Conservation (phyloP, 2,329 filamentous ascomycete species). For the Beauveria scarabaeidicola region DNA sequence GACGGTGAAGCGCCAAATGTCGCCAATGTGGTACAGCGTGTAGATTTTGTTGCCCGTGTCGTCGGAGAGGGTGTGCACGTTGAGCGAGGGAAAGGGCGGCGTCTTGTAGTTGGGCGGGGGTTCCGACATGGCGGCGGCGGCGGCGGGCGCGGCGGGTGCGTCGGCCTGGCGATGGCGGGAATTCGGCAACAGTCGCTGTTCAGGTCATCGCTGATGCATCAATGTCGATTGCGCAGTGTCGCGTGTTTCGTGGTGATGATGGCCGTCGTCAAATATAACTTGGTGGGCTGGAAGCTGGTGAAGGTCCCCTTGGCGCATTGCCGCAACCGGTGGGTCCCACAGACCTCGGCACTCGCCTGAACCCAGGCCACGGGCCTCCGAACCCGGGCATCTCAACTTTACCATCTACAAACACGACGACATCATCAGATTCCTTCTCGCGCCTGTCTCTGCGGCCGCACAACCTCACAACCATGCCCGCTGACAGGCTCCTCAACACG, state of each 20-base stretch:
- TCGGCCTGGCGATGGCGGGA: not conserved
- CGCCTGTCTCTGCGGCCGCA: not conserved
- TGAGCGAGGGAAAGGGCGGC: constrained; percentile 73
- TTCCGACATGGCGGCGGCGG: constrained; percentile 17
- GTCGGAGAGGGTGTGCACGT: constrained; percentile 54
- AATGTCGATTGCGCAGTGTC: not conserved
- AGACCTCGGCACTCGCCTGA: constrained; percentile 3
- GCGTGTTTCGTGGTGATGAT: not conserved
- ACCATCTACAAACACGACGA: constrained; percentile 1
- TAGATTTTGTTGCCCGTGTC: constrained; percentile 33
- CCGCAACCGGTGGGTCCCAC: not conserved
- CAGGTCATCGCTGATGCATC: not conserved
- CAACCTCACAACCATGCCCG: constrained; percentile 43
- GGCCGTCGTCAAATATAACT: not conserved
- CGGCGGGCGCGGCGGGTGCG: not conserved
- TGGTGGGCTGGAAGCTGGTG: not conserved
- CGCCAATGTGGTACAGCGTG: constrained; percentile 62
- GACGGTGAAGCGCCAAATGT: constrained; percentile 83
- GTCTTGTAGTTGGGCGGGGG: constrained; percentile 49
- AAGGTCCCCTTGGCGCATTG: not conserved
- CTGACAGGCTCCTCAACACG: constrained; percentile 58
- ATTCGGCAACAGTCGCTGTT: not conserved
- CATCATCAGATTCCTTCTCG: not conserved
- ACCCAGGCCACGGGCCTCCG: not conserved
- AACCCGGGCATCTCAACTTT: not conserved